Conservation (phyloP, 139 green algal genomes). For the Volvox reticuliferus region DNA sequence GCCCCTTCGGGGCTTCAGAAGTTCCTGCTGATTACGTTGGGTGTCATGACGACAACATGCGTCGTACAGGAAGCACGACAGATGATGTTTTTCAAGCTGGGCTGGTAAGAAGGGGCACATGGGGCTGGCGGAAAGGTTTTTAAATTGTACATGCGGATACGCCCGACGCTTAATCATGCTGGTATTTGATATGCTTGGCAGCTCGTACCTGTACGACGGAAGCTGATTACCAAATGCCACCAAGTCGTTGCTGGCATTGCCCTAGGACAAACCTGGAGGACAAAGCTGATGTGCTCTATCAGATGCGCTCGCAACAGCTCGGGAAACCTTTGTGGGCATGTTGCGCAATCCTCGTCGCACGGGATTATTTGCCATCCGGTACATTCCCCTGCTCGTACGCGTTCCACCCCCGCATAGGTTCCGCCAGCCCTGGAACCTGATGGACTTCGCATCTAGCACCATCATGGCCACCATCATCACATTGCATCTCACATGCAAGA, state of each 20-base stretch:
- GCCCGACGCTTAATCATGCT: too few species aligned
- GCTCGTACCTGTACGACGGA: too few species aligned
- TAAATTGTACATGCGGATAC: too few species aligned
- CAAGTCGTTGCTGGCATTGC: too few species aligned
- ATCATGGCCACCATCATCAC: slow-evolving; percentile 22
- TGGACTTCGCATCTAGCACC: slow-evolving; percentile 30
- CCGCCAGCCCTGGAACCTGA: slow-evolving; percentile 42
- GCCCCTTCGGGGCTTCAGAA: slow-evolving; percentile 18
- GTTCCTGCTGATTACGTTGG: slow-evolving; percentile 21
- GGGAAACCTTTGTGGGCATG: too few species aligned
- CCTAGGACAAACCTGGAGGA: too few species aligned
- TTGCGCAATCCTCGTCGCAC: too few species aligned
- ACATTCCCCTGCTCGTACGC: not conserved
- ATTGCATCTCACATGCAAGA: slow-evolving; percentile 22
- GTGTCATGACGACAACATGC: slow-evolving; percentile 21
- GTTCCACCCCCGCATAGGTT: not conserved
- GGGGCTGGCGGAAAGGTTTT: not conserved
- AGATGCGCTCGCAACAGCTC: too few species aligned
- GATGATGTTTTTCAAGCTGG: slow-evolving; percentile 47
- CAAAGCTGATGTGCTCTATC: too few species aligned
- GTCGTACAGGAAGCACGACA: slow-evolving; percentile 15
- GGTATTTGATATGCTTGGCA: too few species aligned
- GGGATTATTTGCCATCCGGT: too few species aligned
- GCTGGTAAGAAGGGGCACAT: slow-evolving; percentile 9
- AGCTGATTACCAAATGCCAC: too few species aligned